Evolutionary conservation across 78 protist genomes (phyloP).

Genomic region (Pigoraptor vietnamica): DNA sequence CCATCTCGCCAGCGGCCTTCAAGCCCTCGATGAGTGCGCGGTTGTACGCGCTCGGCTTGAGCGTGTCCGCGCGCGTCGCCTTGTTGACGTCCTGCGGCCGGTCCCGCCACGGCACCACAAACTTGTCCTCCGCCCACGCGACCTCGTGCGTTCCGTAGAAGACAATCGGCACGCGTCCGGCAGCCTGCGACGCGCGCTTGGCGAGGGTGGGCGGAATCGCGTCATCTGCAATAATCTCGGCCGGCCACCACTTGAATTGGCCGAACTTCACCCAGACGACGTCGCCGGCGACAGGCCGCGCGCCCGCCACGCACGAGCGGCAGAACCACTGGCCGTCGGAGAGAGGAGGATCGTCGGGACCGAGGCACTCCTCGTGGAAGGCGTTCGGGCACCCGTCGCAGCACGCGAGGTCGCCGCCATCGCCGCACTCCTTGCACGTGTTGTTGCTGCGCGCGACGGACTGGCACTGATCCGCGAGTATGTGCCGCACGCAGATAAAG

Average conservation of each 20-base stretch:
- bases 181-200: not conserved
- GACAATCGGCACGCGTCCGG: not conserved
- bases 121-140: not conserved
- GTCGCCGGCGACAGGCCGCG: not conserved
- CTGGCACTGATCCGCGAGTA: not conserved
- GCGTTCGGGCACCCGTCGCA: not conserved
- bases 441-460: not conserved
- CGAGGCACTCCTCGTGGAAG: not conserved
- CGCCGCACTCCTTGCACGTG: not conserved
- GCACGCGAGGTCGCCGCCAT: not conserved
- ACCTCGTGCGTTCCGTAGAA: not conserved
- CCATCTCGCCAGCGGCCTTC: not conserved
- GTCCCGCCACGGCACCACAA: not conserved
- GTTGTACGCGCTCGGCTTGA: not conserved
- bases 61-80: not conserved
- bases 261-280: not conserved
- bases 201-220: not conserved
- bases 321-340: not conserved
- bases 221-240: not conserved
- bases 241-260: not conserved
- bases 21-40: not conserved
- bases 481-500: not conserved
- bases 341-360: not conserved
- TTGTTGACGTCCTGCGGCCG: not conserved
- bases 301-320: not conserved